Conservation (phyloP, 1,284 basidiomycete species). For the Ustilago loliicola region DNA sequence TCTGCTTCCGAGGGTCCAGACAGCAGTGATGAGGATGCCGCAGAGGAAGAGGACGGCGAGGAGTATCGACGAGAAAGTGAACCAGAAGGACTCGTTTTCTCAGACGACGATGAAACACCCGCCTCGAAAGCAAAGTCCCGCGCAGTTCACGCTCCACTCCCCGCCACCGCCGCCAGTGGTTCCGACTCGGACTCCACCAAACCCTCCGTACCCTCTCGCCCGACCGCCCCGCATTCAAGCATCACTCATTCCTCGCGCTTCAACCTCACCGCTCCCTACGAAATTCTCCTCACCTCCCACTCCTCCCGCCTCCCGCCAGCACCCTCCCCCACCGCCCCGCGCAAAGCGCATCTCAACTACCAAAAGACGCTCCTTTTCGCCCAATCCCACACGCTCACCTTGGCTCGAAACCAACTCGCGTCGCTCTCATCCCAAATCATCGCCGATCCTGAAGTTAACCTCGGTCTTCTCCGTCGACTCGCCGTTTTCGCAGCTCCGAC, state of each 20-base stretch:
- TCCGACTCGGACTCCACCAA: constrained; percentile 18
- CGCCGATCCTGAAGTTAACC: constrained; percentile 65
- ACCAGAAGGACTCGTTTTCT: background rate
- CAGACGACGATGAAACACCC: constrained; percentile 22
- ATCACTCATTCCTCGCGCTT: constrained; percentile 58
- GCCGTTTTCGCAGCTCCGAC: constrained; percentile 52
- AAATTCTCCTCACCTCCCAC: constrained; percentile 48
- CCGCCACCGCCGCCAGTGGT: constrained; percentile 15
- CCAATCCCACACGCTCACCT: constrained; percentile 24
- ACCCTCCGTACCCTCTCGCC: background rate
- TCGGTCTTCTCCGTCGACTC: constrained; percentile 60
- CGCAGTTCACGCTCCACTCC: constrained; percentile 52
- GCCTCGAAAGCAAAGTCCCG: constrained; percentile 27
- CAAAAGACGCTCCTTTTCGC: constrained; percentile 14
- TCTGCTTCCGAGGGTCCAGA: constrained; percentile 9
- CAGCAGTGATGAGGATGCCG: constrained; percentile 26
- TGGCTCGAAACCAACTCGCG: constrained; percentile 69
- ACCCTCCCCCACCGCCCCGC: constrained; percentile 4
- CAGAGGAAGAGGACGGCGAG: constrained; percentile 16
- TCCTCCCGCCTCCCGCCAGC: constrained; percentile 28
- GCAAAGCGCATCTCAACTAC: constrained; percentile 20
- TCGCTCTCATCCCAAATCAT: constrained; percentile 64
- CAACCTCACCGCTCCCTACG: constrained; percentile 61
- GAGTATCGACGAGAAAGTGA: constrained; percentile 13
- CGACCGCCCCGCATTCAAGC: constrained; percentile 30